These are phyloP conservation scores for Coemansia sp. DNA, from an alignment of 192 early-diverging fungal genomes.

Conservation along the genomic window DNA sequence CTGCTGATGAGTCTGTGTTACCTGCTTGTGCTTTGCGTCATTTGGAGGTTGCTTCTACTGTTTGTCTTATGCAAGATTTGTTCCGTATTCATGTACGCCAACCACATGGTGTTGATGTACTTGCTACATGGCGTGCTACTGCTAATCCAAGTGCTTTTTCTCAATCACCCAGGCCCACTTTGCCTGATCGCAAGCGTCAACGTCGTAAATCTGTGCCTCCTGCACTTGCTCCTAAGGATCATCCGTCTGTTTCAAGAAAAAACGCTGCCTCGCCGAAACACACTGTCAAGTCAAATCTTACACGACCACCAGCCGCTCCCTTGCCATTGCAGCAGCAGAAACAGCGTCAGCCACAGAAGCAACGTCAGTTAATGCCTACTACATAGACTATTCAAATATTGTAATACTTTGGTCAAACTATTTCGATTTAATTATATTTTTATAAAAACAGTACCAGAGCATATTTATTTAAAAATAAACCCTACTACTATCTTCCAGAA, in stretches of 20 bases:
- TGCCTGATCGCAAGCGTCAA: constrained; percentile 11
- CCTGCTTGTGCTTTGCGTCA: constrained; percentile 35
- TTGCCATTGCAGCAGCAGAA: background rate
- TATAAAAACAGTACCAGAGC: background rate
- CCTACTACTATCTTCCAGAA: constrained; percentile 32
- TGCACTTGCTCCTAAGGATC: background rate
- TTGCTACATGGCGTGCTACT: constrained; percentile 20
- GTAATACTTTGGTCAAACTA: background rate
- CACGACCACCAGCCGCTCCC: background rate
- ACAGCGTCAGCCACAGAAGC: background rate
- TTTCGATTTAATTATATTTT: background rate
- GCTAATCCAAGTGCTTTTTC: background rate
- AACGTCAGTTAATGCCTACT: background rate
- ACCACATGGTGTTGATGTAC: background rate
- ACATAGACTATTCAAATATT: background rate
- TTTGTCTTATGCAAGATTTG: constrained; percentile 27
- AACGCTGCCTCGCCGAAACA: constrained; percentile 7
- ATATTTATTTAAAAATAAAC: constrained; percentile 14
- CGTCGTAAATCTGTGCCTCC: constrained; percentile 6
- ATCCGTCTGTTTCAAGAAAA: background rate
- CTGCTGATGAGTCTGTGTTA: constrained; percentile 45
- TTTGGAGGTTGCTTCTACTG: constrained; percentile 38
- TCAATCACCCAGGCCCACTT: background rate
- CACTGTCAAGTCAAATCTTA: background rate
- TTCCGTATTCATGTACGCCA: constrained; percentile 17